Conservation (phyloP, 1,284 basidiomycete genomes). For the Puccinia novopanici region DNA sequence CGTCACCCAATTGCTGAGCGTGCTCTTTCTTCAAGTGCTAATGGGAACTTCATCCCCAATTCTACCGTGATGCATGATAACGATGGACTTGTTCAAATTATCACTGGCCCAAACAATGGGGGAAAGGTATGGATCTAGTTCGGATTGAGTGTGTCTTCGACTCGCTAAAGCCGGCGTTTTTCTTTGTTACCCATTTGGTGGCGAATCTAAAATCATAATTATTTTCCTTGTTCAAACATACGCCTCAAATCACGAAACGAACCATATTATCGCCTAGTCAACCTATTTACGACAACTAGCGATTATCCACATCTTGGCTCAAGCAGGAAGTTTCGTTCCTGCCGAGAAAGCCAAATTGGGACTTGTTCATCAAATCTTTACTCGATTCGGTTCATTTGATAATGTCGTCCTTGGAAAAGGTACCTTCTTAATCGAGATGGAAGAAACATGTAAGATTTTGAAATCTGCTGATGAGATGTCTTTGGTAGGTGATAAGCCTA, state of each 20-base stretch:
- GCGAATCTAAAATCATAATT: background rate
- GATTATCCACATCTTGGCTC: slow-evolving; percentile 84
- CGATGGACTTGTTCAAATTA: slow-evolving; percentile 44
- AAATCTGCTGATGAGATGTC: slow-evolving; percentile 76
- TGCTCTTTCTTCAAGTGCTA: slow-evolving; percentile 27
- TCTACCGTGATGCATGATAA: slow-evolving; percentile 32
- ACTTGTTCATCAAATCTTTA: slow-evolving; percentile 86
- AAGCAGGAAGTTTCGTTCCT: slow-evolving; percentile 89
- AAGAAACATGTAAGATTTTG: slow-evolving; percentile 65
- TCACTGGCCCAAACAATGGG: slow-evolving; percentile 49
- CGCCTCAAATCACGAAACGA: slow-evolving; percentile 29
- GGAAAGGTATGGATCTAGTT: slow-evolving; percentile 29
- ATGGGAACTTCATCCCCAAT: slow-evolving; percentile 43
- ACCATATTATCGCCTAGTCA: slow-evolving; percentile 67
- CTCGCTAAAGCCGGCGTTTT: no score
- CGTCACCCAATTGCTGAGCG: slow-evolving; percentile 46
- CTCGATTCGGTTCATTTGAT: slow-evolving; percentile 91
- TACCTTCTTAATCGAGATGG: slow-evolving; percentile 69
- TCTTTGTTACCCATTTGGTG: background rate
- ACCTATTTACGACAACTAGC: slow-evolving; percentile 90
- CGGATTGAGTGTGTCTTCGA: background rate
- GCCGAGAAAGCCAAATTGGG: slow-evolving; percentile 77
- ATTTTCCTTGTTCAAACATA: background rate
- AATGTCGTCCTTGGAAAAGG: slow-evolving; percentile 88
- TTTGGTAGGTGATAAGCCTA: slow-evolving; percentile 64